phyloP scores from a whole-genome alignment of 1,284 basidiomycete genomes.

The Irpex sp. region DNA sequence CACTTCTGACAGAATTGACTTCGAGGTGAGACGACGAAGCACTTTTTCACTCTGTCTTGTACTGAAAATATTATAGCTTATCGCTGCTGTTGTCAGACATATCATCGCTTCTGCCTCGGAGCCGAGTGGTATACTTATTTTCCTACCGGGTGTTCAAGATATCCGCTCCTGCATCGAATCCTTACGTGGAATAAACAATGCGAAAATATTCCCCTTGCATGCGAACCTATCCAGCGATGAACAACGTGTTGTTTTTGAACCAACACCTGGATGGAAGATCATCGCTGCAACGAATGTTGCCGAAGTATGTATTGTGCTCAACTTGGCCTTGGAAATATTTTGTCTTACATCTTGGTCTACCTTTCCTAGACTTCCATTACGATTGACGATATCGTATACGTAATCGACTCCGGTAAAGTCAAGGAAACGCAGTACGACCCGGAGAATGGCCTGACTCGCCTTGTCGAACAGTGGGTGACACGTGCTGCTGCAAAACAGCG shows the following conservation, averaged over 20 bases:
- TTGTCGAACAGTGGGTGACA: slow-evolving; percentile 81
- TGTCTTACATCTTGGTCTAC: background rate
- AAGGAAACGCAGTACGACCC: slow-evolving; percentile 88
- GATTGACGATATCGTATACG: slow-evolving; percentile 87
- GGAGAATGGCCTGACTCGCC: slow-evolving; percentile 69
- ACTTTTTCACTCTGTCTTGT: background rate
- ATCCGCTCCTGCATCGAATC: slow-evolving; percentile 80
- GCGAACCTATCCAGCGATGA: slow-evolving; percentile 87
- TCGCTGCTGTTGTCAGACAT: slow-evolving; percentile 64
- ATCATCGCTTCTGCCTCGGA: slow-evolving; percentile 55
- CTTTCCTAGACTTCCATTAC: slow-evolving; percentile 85
- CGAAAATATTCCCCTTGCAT: slow-evolving; percentile 80
- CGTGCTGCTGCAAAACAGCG: slow-evolving; percentile 83
- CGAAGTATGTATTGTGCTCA: no score
- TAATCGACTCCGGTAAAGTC: slow-evolving; percentile 84
- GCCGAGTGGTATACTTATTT: slow-evolving; percentile 75
- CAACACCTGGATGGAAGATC: slow-evolving; percentile 73
- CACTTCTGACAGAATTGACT: slow-evolving; percentile 70
- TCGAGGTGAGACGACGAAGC: slow-evolving; percentile 41
- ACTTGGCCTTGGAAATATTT: no score
- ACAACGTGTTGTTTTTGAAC: slow-evolving; percentile 77
- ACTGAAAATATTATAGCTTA: slow-evolving; percentile 42
- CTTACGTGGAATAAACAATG: slow-evolving; percentile 42
- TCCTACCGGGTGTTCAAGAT: slow-evolving; percentile 87
- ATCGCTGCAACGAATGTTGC: slow-evolving; percentile 91